Conservation (phyloP, 2,329 filamentous ascomycete species). For the Trichoderma atrobrunneum region DNA sequence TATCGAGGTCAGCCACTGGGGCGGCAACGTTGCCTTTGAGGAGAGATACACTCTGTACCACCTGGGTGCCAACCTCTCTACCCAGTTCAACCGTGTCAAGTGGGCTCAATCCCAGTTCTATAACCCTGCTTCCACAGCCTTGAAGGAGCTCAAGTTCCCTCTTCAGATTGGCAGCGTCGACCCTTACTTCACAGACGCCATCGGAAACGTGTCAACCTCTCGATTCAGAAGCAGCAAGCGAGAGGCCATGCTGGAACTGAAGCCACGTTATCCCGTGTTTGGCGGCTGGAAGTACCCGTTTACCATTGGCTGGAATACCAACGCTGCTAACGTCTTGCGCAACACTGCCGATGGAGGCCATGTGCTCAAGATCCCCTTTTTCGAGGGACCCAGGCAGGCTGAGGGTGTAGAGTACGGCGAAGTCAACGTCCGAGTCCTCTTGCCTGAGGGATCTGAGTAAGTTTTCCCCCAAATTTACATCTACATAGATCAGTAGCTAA, state of each 20-base stretch:
- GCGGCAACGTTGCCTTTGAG: slow-evolving; percentile 91
- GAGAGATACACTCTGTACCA: slow-evolving; percentile 89
- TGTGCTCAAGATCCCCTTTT: slow-evolving; percentile 84
- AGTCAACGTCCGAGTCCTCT: slow-evolving; percentile 74
- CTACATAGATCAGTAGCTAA: slow-evolving; percentile 25
- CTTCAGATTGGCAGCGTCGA: slow-evolving; percentile 77
- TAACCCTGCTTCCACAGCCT: slow-evolving; percentile 71
- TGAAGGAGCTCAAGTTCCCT: slow-evolving; percentile 79
- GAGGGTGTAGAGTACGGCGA: slow-evolving; percentile 87
- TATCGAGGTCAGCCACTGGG: slow-evolving; percentile 96
- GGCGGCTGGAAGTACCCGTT: slow-evolving; percentile 99
- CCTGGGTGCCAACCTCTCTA: slow-evolving; percentile 73
- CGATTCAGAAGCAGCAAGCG: slow-evolving; percentile 74
- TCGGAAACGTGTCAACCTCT: slow-evolving; percentile 95
- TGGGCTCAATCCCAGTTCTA: slow-evolving; percentile 73
- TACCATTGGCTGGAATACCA: slow-evolving; percentile 91
- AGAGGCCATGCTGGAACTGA: slow-evolving; percentile 82
- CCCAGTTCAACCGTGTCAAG: slow-evolving; percentile 72
- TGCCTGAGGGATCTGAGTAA: slow-evolving; percentile 88
- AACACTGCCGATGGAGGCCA: slow-evolving; percentile 66
- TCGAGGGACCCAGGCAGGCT: slow-evolving; percentile 82
- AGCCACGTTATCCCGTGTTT: slow-evolving; percentile 93
- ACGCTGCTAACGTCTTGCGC: slow-evolving; percentile 74
- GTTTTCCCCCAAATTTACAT: slow-evolving; percentile 29
- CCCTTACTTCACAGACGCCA: slow-evolving; percentile 92